Evolutionary conservation across 169 alveolate genomes (phyloP).

Genomic region (Eimeria tenella): DNA sequence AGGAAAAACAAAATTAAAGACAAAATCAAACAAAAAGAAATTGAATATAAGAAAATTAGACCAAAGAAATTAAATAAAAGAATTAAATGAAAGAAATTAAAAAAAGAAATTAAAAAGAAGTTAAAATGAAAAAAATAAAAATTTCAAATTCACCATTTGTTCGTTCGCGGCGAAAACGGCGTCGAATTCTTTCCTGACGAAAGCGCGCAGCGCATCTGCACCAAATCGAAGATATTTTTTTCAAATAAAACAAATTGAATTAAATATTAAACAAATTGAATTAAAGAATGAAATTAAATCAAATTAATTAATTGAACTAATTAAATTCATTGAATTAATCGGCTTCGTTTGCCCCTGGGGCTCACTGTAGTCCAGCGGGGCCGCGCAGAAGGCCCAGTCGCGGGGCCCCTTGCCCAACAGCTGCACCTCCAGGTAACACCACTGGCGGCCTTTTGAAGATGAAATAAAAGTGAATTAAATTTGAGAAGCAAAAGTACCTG

Average conservation of each 20-base stretch:
- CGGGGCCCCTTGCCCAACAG: constrained; percentile 89
- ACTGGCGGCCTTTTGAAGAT: constrained; percentile 86
- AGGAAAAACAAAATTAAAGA: background rate
- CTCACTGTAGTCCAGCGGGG: constrained; percentile 67
- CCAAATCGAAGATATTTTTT: background rate
- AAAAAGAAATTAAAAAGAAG: no score
- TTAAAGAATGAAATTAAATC: no score
- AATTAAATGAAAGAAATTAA: no score
- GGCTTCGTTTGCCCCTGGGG: background rate
- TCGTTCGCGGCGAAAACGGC: constrained; percentile 9
- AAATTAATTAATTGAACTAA: no score
- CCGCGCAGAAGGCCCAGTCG: constrained; percentile 86
- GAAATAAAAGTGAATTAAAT: background rate
- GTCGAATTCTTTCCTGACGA: constrained; percentile 8
- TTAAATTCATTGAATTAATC: background rate
- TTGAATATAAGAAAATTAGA: no score
- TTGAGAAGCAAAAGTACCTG: constrained; percentile 77
- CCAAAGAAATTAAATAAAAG: no score
- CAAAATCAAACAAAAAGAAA: background rate
- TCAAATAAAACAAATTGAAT: no score
- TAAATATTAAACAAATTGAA: background rate
- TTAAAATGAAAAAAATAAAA: no score
- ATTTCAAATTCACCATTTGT: background rate
- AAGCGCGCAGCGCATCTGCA: background rate
- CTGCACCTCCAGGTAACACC: constrained; percentile 95